Base-by-base conservation (phyloP, 306 rosid genomes). In the Glycyrrhiza uralensis region DNA sequence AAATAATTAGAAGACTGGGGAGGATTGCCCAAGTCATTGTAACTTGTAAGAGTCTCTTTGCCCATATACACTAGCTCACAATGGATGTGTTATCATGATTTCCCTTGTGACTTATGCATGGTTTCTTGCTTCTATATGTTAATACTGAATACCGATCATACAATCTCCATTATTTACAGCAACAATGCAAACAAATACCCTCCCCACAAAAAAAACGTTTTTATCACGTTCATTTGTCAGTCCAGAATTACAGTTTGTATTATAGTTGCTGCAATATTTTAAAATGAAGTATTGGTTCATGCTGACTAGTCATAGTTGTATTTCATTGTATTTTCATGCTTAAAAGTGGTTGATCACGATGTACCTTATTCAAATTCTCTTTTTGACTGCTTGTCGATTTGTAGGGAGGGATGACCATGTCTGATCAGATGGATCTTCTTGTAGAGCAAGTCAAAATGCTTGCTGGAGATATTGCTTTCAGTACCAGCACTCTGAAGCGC, bases 401-500 rank as follows among this genome's bases (percentile, higher is more conserved):
- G 44, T 76, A 95, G 99, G 96, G 86, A 51, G 97, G 90, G 74
- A 87, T 95, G 84, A 83, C 99, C 68, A 79, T 81, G 86, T 86
- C 97, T 38, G 99, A 95, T 88, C 96, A 95, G 74, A 80, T 86
- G 84, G 99, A 95, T 83, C 96, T 95, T 76, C 96, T 91, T 52
- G 96, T 81, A 0, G 99, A 95, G 86, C 99, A 95, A 89, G 99
- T 91, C 55, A 95, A 95, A 88, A 85, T 91, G 99, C 97, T 95
- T 56, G 93, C 97, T 66, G 99, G 96, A 73, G 99, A 95, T 78
- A 85, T 95, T 81, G 99, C 99, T 26, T 92, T 95, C 61, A 83
- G 90, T 79, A 89, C 99, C 65, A 95, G 99, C 81, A 84, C 99
- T 76, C 88, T 95, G 79, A 95, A 91, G 80, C 99, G 99, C 66